Evolutionary conservation across 2,329 filamentous ascomycete species (phyloP).

Genomic region (Furcasterigmium furcatum): DNA sequence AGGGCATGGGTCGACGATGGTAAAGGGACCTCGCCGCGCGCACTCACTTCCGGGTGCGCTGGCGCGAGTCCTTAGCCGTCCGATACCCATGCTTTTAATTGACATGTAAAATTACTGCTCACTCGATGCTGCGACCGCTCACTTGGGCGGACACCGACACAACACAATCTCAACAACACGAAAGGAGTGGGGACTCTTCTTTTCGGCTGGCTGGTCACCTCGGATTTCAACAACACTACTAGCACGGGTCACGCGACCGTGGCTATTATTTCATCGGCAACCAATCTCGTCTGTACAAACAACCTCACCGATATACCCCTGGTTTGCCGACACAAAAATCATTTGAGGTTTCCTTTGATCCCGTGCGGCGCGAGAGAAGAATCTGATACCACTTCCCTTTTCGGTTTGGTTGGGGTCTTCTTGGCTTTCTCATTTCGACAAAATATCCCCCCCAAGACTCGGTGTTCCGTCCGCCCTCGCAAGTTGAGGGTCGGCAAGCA

Average conservation of each 20-base stretch:
- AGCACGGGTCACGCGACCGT: conserved; percentile 20
- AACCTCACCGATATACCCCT: conserved; percentile 43
- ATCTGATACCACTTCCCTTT: conserved; percentile 42
- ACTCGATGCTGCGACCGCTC: conserved; percentile 27
- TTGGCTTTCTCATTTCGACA: conserved; percentile 6
- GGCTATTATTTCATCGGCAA: conserved; percentile 21
- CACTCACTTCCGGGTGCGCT: conserved; percentile 25
- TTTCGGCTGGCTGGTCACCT: conserved; percentile 33
- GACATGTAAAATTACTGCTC: conserved; percentile 29
- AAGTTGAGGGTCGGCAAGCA: conserved; percentile 34
- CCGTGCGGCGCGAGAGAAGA: conserved; percentile 33
- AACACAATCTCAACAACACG: conserved; percentile 28
- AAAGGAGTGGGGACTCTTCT: conserved; percentile 27
- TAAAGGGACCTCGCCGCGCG: conserved; percentile 33
- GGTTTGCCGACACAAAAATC: conserved; percentile 21
- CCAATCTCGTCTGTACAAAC: conserved; percentile 42
- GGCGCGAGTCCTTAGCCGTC: conserved; percentile 21
- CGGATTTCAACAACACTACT: conserved; percentile 8
- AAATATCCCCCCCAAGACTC: conserved; percentile 10
- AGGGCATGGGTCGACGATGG: conserved; percentile 51
- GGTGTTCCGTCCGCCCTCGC: conserved; percentile 19
- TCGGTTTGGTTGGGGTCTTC: conserved; percentile 18
- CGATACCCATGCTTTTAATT: conserved; percentile 28
- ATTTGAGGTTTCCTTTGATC: conserved; percentile 15
- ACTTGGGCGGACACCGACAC: conserved; percentile 42